Evolutionary conservation across 192 early-diverging fungal genomes (phyloP), one percentile per base, ranked within the genome.

Genomic region (Mortierella antarctica): DNA sequence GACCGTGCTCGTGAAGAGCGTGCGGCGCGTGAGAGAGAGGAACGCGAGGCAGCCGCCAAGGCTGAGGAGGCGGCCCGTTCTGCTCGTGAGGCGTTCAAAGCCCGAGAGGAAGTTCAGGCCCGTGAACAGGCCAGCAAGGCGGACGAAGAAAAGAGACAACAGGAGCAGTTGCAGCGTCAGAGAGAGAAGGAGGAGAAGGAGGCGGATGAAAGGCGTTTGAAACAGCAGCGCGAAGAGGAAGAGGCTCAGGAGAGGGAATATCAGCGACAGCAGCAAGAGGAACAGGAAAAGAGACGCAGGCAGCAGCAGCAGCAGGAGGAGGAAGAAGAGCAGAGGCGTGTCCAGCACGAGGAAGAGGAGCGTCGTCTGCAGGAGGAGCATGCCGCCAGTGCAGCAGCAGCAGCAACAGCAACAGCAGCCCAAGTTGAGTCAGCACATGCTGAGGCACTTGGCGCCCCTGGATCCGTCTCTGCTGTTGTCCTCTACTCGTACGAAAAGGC

Each of bases 401-500:
- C 63, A 54, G 74, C 51, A n/a, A 54, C 31, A 31, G 31, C 31
- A 31, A 31, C 31, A 31, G 31, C 31, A 31, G 31, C 31, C 31
- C 31, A 31, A 31, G 31, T 3, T 31, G 31, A 31, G 31, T 3
- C 31, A 31, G 31, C 1, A 31, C 31, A 44, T 53, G 56, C 57
- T 23, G 55, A 53, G 21, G 42, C 57, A 23, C 54, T 56, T 56
- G 15, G 21, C 20, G 31, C 40, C n/a, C 21, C 65, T 2, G 41
- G 46, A 23, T 78, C 73, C 13, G 40, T 87, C 18, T 82, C 83
- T 41, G 91, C 91, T 12, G 70, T 88, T 20, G 94, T 92, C 14
- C 65, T 95, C 46, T 95, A 93, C 80, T 80, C 86, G 69, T 94
- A 95, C 59, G 91, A 91, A 6, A 88, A 90, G 66, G 88, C 82